These are phyloP conservation scores for Penicillium brasilianum DNA, from an alignment of 2,329 filamentous ascomycete species.

Conservation along the genomic window DNA sequence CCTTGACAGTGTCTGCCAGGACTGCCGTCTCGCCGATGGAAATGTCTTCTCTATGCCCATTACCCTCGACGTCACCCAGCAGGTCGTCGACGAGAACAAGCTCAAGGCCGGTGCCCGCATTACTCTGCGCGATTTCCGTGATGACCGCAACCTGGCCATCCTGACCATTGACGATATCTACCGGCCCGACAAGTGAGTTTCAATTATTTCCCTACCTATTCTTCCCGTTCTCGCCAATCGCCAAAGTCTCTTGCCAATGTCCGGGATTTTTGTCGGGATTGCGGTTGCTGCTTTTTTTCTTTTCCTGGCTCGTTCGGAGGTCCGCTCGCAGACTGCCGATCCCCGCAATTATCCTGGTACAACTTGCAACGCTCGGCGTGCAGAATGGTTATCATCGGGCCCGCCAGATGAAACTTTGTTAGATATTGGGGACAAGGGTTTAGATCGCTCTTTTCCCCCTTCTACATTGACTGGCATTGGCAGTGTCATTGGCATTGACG, in stretches of 20 bases:
- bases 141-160: slow-evolving; percentile 95
- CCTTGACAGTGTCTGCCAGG: slow-evolving; percentile 74
- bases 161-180: slow-evolving; percentile 96
- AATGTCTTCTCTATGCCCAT: slow-evolving; percentile 97
- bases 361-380: slow-evolving; percentile 1
- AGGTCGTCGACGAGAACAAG: slow-evolving; percentile 73
- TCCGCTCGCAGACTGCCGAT: slow-evolving; percentile 10
- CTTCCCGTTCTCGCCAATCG: slow-evolving; percentile 1
- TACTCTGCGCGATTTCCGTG: slow-evolving; percentile 91
- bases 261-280: neutral
- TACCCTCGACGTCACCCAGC: slow-evolving; percentile 80
- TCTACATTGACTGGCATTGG: neutral
- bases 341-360: slow-evolving; percentile 6
- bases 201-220: neutral
- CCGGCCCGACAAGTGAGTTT: slow-evolving; percentile 86
- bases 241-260: neutral
- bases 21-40: slow-evolving; percentile 84
- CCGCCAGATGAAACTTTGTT: neutral
- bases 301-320: slow-evolving; percentile 6
- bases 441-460: neutral
- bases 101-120: slow-evolving; percentile 82
- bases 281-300: neutral
- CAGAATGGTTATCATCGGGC: neutral
- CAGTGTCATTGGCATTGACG: neutral
- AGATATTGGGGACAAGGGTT: neutral